A percentile compares a stretch with the other conserved stretches of the same genome.
These are phyloP conservation scores for Entophlyctis helioformis DNA, from an alignment of 192 early-diverging fungal species.

Conservation along the genomic window DNA sequence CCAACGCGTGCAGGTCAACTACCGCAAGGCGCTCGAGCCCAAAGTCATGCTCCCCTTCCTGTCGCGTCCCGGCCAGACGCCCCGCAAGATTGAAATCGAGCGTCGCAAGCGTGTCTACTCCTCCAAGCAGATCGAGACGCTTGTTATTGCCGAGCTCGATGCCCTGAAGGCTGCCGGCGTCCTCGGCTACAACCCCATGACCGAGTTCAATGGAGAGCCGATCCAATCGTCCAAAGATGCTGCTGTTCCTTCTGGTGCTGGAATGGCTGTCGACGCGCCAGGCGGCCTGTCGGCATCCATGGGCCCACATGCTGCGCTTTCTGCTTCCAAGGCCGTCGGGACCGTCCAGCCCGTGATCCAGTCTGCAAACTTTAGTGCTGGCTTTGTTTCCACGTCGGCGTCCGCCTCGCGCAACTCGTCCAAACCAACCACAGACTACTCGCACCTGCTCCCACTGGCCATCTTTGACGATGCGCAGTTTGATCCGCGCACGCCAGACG, in stretches of 20 bases:
- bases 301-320: no score
- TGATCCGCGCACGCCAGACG: conserved; percentile 26
- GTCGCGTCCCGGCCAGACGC: conserved; percentile 32
- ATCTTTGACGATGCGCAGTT: conserved; percentile 36
- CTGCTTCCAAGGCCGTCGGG: no score
- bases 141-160: conserved; percentile 9
- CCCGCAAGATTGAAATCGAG: conserved; percentile 45
- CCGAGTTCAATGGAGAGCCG: no score
- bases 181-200: no score
- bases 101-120: conserved; percentile 32
- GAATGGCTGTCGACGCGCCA: no score
- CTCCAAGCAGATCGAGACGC: conserved; percentile 16
- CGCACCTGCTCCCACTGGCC: conserved; percentile 21
- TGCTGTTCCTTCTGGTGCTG: no score
- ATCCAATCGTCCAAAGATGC: no score
- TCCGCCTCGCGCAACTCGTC: no score
- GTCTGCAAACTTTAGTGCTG: no score
- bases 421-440: neutral
- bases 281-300: no score
- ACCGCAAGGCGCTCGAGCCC: conserved; percentile 33
- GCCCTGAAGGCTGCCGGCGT: neutral
- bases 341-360: no score
- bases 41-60: conserved; percentile 37
- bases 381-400: no score
- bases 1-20: conserved; percentile 4